phyloP scores from a whole-genome alignment of 192 early-diverging fungal species.

The Allomyces macrogynus region DNA sequence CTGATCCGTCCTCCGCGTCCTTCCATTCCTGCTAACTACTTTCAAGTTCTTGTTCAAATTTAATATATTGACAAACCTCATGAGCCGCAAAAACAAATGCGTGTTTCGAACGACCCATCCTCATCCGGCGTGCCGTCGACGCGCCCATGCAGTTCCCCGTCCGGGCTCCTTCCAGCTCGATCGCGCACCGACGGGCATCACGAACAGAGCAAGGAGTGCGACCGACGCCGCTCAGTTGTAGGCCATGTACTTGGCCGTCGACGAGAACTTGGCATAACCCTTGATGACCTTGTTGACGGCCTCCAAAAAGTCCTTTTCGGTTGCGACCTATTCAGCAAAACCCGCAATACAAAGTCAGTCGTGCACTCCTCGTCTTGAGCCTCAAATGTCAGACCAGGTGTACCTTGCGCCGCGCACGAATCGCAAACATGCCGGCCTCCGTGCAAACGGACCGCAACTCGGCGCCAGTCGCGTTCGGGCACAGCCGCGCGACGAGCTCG shows the following conservation, averaged over 20 bases:
- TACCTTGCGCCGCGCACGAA: conserved; percentile 85
- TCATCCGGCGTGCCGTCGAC: too few relatives aligned
- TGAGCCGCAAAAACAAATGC: too few relatives aligned
- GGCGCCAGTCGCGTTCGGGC: conserved; percentile 97
- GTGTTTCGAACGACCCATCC: too few relatives aligned
- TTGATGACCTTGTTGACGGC: conserved; percentile 99
- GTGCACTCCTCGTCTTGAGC: background rate
- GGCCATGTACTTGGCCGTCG: conserved; percentile 83
- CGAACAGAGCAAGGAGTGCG: too few relatives aligned
- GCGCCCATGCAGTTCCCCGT: too few relatives aligned
- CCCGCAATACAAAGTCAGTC: background rate
- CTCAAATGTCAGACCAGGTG: background rate
- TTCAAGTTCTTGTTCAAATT: too few relatives aligned
- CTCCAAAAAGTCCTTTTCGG: conserved; percentile 99
- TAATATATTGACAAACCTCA: too few relatives aligned
- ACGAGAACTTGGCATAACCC: conserved; percentile 94
- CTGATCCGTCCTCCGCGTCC: too few relatives aligned
- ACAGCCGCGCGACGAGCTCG: conserved; percentile 90
- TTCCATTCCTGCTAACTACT: too few relatives aligned
- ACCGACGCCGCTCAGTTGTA: conserved; percentile 30
- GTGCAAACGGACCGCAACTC: conserved; percentile 97
- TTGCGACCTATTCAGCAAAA: conserved; percentile 43
- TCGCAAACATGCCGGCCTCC: conserved; percentile 99
- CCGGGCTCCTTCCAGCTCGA: too few relatives aligned
- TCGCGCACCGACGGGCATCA: too few relatives aligned